Conservation (phyloP, 805 yeast species). For the Sugiyamaella marilandica region DNA sequence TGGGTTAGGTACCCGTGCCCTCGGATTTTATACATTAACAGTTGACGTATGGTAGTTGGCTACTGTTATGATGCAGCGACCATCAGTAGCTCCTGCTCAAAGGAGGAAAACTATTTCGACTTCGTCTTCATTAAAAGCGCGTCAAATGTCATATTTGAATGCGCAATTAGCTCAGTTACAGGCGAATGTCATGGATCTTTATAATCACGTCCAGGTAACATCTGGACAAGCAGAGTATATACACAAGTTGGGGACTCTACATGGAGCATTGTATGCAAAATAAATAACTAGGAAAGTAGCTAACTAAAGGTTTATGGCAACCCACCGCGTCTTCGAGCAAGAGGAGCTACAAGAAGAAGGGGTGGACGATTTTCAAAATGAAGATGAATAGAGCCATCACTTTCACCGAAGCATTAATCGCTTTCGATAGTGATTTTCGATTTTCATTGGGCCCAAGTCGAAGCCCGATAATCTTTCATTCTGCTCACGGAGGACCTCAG, state of each 20-base stretch:
- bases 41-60: no score
- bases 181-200: slow-evolving; percentile 51
- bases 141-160: slow-evolving; percentile 49
- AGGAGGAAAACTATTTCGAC: slow-evolving; percentile 9
- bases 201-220: slow-evolving; percentile 46
- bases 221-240: slow-evolving; percentile 49
- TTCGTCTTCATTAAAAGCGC: slow-evolving; percentile 19
- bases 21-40: neutral
- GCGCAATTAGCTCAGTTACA: slow-evolving; percentile 53
- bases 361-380: slow-evolving; percentile 12
- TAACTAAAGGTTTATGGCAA: slow-evolving; percentile 30
- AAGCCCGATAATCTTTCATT: slow-evolving; percentile 12
- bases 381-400: slow-evolving; percentile 4
- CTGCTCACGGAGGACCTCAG: slow-evolving; percentile 12
- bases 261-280: slow-evolving; percentile 45
- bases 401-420: slow-evolving; percentile 5
- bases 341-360: slow-evolving; percentile 23
- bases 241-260: slow-evolving; percentile 51
- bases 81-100: slow-evolving; percentile 11
- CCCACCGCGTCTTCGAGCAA: slow-evolving; percentile 31
- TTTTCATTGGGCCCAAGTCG: slow-evolving; percentile 15
- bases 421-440: slow-evolving; percentile 7
- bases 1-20: neutral
- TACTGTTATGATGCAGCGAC: slow-evolving; percentile 9
- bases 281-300: neutral